Conservation (phyloP, 139 green algal genomes). For the Parachlorella kessleri region DNA sequence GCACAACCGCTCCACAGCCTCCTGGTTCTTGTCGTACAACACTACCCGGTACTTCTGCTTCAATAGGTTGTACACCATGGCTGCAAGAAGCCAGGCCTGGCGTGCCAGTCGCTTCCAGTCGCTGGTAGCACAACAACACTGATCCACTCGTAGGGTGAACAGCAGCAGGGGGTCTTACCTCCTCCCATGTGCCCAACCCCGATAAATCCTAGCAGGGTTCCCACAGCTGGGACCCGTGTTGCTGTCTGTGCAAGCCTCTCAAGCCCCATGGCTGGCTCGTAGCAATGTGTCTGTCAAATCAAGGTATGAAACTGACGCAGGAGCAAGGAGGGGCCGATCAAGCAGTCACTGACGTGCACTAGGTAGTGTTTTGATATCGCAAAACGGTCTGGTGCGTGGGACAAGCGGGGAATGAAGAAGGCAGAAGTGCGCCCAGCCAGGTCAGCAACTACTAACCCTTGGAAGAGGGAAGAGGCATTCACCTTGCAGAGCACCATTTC, state of each 20-base stretch:
- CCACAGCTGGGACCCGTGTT: not conserved
- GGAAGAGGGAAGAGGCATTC: too few relatives aligned
- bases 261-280: too few relatives aligned
- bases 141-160: not conserved
- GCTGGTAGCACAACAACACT: not conserved
- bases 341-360: too few relatives aligned
- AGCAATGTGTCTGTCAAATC: too few relatives aligned
- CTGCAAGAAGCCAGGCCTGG: not conserved
- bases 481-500: too few relatives aligned
- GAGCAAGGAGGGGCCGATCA: too few relatives aligned
- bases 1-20: slow-evolving; percentile 1
- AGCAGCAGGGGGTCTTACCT: not conserved
- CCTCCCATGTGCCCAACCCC: slow-evolving; percentile 32
- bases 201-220: slow-evolving; percentile 20
- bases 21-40: slow-evolving; percentile 30
- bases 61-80: slow-evolving; percentile 25
- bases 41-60: slow-evolving; percentile 15
- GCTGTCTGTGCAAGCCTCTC: not conserved
- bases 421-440: too few relatives aligned
- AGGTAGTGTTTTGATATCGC: too few relatives aligned
- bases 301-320: too few relatives aligned
- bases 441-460: too few relatives aligned
- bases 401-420: too few relatives aligned
- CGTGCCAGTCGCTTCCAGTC: not conserved
- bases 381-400: too few relatives aligned